Evolutionary conservation across 2,329 filamentous ascomycete genomes (phyloP).

Genomic region (Colletotrichum euphorbiae): DNA sequence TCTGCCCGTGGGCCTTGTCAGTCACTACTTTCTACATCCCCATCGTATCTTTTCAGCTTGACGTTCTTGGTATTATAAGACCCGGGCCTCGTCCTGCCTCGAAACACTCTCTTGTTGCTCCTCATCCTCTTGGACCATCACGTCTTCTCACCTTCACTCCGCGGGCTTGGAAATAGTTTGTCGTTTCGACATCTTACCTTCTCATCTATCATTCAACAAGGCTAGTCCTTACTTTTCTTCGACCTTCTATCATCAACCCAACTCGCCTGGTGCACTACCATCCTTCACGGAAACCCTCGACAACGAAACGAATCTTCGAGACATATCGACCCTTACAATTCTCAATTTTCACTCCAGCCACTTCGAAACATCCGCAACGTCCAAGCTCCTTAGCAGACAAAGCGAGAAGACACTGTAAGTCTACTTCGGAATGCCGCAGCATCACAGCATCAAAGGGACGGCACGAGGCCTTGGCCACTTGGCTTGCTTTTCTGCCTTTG

Average conservation of each 20-base stretch:
- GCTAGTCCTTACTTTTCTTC: constrained; percentile 51
- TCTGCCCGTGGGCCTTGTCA: constrained; percentile 33
- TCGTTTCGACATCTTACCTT: constrained; percentile 41
- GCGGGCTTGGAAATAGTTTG: constrained; percentile 39
- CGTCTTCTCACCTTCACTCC: constrained; percentile 41
- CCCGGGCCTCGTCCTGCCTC: constrained; percentile 38
- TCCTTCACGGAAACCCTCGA: constrained; percentile 39
- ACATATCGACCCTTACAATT: constrained; percentile 34
- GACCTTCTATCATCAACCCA: constrained; percentile 43
- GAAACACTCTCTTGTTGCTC: constrained; percentile 12
- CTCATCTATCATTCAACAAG: constrained; percentile 46
- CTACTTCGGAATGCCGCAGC: constrained; percentile 7
- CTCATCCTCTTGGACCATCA: constrained; percentile 39
- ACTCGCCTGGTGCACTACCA: constrained; percentile 44
- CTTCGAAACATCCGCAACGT: constrained; percentile 28
- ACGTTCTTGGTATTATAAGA: constrained; percentile 38
- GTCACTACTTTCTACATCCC: constrained; percentile 33
- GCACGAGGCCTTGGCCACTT: constrained; percentile 7
- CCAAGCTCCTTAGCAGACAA: constrained; percentile 34
- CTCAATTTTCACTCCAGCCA: constrained; percentile 31
- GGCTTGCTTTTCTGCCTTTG: constrained; percentile 28
- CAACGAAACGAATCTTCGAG: constrained; percentile 37
- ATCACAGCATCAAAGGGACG: constrained; percentile 17
- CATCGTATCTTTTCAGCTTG: constrained; percentile 28
- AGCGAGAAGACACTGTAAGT: constrained; percentile 40